These are phyloP conservation scores for Stentor coeruleus DNA, from an alignment of 73 alveolate species.

Conservation along the genomic window DNA sequence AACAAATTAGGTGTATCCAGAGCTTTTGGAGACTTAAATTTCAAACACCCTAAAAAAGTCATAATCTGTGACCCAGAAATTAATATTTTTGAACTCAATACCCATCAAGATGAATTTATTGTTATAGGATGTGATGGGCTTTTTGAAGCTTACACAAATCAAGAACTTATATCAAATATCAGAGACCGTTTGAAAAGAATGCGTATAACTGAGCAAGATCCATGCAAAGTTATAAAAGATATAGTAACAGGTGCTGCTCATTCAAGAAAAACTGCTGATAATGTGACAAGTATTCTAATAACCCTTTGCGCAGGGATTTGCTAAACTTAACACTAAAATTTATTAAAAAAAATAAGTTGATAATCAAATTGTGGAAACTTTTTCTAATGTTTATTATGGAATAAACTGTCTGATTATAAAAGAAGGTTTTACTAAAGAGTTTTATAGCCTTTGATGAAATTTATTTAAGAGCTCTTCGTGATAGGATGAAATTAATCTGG, in stretches of 20 bases:
- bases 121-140: slow-evolving; percentile 11
- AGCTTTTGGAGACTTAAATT: slow-evolving; percentile 48
- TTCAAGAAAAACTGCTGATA: neutral
- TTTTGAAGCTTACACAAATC: neutral
- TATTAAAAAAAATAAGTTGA: too few relatives aligned
- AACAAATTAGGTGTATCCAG: slow-evolving; percentile 46
- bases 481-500: too few relatives aligned
- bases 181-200: neutral
- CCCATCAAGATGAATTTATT: neutral
- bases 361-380: too few relatives aligned
- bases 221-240: neutral
- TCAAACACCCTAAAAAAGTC: neutral
- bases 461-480: too few relatives aligned
- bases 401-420: too few relatives aligned
- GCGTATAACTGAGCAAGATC: neutral
- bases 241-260: neutral
- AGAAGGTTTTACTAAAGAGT: too few relatives aligned
- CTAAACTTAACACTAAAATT: too few relatives aligned
- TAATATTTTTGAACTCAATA: neutral
- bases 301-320: neutral
- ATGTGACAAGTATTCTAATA: neutral
- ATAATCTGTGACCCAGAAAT: neutral
- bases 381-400: too few relatives aligned
- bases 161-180: neutral
- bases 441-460: too few relatives aligned